A percentile compares a stretch with the other conserved stretches of the same genome.
Conservation (phyloP, 352 stramenopile genomes). For the Pythium guiyangense region DNA sequence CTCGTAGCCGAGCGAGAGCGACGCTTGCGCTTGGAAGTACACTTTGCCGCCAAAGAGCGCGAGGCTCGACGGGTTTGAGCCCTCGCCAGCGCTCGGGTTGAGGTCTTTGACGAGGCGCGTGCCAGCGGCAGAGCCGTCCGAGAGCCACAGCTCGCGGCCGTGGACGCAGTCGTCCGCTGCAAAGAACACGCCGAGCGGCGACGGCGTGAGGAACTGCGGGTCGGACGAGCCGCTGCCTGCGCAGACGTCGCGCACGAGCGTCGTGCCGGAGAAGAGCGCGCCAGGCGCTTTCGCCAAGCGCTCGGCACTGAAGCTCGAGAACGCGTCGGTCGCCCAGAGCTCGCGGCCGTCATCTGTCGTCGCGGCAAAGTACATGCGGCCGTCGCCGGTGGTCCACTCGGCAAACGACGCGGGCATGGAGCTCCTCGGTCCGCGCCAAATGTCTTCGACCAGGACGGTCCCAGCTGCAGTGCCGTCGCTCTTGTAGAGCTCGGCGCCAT, state of each 20-base stretch:
- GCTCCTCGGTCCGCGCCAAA: too few relatives aligned
- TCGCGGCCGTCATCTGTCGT: slow-evolving; percentile 44
- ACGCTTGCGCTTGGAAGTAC: slow-evolving; percentile 17
- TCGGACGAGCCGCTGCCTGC: too few relatives aligned
- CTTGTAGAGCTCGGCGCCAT: too few relatives aligned
- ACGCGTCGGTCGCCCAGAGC: slow-evolving; percentile 62
- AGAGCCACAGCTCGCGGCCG: too few relatives aligned
- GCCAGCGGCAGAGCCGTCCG: slow-evolving; percentile 13
- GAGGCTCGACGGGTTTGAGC: slow-evolving; percentile 41
- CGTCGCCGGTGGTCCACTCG: slow-evolving; percentile 29
- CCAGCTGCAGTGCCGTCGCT: too few relatives aligned
- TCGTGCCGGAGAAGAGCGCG: neutral
- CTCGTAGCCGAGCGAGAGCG: slow-evolving; percentile 24
- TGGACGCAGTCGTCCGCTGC: too few relatives aligned
- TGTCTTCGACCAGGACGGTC: too few relatives aligned
- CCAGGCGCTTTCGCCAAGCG: slow-evolving; percentile 6
- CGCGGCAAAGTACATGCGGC: slow-evolving; percentile 50
- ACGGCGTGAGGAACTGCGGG: too few relatives aligned
- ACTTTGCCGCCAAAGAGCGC: slow-evolving; percentile 26
- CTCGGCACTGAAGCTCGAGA: slow-evolving; percentile 24
- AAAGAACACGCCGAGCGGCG: too few relatives aligned
- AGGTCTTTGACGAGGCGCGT: slow-evolving; percentile 56
- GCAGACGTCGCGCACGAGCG: too few relatives aligned
- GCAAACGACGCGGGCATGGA: neutral
- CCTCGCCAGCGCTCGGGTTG: slow-evolving; percentile 14